phyloP scores from a whole-genome alignment of 805 yeast species.

The Ogataea populi-albae region DNA sequence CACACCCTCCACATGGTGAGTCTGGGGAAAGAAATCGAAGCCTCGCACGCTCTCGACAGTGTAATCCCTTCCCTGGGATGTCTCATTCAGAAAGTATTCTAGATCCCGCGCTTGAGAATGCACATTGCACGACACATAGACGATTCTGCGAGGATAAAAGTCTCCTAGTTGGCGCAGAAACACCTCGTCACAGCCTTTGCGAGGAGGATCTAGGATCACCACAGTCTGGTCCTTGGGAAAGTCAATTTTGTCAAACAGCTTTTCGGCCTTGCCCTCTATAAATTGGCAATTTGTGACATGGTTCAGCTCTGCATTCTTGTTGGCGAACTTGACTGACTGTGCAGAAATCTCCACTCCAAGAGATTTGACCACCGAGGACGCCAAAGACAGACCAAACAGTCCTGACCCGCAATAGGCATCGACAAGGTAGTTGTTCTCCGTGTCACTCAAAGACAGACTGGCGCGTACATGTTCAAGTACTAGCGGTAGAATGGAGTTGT shows the following conservation, averaged over 20 bases:
- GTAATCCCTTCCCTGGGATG: conserved; percentile 61
- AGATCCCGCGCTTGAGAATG: conserved; percentile 96
- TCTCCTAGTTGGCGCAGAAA: conserved; percentile 82
- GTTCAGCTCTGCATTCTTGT: conserved; percentile 73
- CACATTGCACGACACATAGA: conserved; percentile 96
- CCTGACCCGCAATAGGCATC: conserved; percentile 44
- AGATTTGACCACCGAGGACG: conserved; percentile 74
- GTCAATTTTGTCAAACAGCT: conserved; percentile 74
- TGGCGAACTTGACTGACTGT: conserved; percentile 86
- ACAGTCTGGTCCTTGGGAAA: conserved; percentile 77
- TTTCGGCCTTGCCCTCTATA: conserved; percentile 89
- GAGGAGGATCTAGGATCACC: conserved; percentile 93
- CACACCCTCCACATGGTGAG: conserved; percentile 56
- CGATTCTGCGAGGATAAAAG: conserved; percentile 80
- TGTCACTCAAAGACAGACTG: conserved; percentile 50
- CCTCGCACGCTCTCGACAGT: conserved; percentile 82
- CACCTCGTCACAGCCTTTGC: conserved; percentile 92
- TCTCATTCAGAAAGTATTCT: conserved; percentile 71
- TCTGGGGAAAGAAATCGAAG: conserved; percentile 84
- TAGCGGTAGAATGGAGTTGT: conserved; percentile 81
- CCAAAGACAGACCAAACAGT: conserved; percentile 82
- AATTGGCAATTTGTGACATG: conserved; percentile 75
- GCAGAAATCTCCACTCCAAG: conserved; percentile 94
- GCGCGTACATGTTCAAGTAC: conserved; percentile 80
- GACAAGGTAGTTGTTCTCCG: conserved; percentile 35